Conservation (phyloP, 257 asterid species). For the Agastache rugosa region DNA sequence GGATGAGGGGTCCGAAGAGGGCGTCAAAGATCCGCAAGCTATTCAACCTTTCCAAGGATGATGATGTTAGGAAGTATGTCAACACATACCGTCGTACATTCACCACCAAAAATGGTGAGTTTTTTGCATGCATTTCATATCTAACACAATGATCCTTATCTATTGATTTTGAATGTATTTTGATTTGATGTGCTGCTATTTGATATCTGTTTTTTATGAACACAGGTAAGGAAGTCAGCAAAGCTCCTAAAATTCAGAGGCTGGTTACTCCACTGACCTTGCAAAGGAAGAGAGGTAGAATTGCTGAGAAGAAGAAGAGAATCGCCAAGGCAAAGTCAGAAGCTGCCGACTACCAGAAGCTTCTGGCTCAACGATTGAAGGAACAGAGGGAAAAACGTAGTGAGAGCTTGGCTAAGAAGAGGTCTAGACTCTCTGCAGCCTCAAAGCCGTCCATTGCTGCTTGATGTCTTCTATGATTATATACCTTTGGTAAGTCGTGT, state of each 20-base stretch:
- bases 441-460: constrained; percentile 45
- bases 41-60: constrained; percentile 79
- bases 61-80: constrained; percentile 77
- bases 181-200: not conserved
- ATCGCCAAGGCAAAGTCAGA: constrained; percentile 72
- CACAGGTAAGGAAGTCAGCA: constrained; percentile 58
- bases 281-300: constrained; percentile 57
- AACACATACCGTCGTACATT: constrained; percentile 56
- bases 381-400: constrained; percentile 74
- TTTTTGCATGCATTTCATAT: not conserved
- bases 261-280: constrained; percentile 51
- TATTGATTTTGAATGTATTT: not conserved
- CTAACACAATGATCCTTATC: not conserved
- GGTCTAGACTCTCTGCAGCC: constrained; percentile 50
- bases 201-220: not conserved
- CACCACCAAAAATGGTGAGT: constrained; percentile 48
- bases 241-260: constrained; percentile 58
- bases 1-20: constrained; percentile 91
- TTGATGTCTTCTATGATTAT: not conserved
- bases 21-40: constrained; percentile 82
- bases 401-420: constrained; percentile 64
- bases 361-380: constrained; percentile 69
- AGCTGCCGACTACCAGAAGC: constrained; percentile 73
- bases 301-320: constrained; percentile 73
- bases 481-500: constrained; percentile 7